Base-by-base conservation (phyloP, 1,139 yeast species). In the Candida sp. region DNA sequence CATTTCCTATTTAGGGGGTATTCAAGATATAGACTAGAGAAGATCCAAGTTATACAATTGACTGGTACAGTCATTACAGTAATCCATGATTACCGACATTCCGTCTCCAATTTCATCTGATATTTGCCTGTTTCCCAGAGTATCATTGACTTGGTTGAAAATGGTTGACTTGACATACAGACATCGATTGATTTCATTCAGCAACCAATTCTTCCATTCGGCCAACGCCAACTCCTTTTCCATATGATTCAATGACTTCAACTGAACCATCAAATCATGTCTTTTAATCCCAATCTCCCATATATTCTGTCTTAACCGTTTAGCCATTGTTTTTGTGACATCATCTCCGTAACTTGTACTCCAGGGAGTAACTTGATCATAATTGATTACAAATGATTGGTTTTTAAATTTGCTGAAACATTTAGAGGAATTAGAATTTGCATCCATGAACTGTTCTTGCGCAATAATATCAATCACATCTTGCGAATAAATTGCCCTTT, bases 181-280 rank as follows among this genome's bases (percentile, higher is more conserved):
- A 58, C 96, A 88, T 49, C 75, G 68, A 27, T 71, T 65, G 11
- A 79, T 54, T 58, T 90, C 98, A 38, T 73, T 72, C n/a, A 78
- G 53, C 7, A 93, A 66, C 84, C 95, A 93, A 48, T 80, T 77
- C 41, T 73, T 73, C 84, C 93, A 93, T 54, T 86, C 91, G 0
- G 84, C 82, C 33, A 68, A 56, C 1, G 86, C 78, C 12, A 86
- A 60, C 48, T 85, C 90, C 34, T 68, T 65, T 56, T 93, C 99
- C 59, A 86, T 70, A 29, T 74, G 73, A 51, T 87, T 87, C 45
- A 93, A 64, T 39, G 87, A 73, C 42, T 82, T 79, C 47, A 93
- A 66, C 44, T 84, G 83, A 3, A 88, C 81, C 33, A 91, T 58
- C n/a, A 91, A 64, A 43, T 85, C 84, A 58, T 89, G 88, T 42